Evolutionary conservation across 495 filamentous ascomycete species (phyloP), one percentile per base, ranked within the genome.

Genomic region (Neurospora sp.): DNA sequence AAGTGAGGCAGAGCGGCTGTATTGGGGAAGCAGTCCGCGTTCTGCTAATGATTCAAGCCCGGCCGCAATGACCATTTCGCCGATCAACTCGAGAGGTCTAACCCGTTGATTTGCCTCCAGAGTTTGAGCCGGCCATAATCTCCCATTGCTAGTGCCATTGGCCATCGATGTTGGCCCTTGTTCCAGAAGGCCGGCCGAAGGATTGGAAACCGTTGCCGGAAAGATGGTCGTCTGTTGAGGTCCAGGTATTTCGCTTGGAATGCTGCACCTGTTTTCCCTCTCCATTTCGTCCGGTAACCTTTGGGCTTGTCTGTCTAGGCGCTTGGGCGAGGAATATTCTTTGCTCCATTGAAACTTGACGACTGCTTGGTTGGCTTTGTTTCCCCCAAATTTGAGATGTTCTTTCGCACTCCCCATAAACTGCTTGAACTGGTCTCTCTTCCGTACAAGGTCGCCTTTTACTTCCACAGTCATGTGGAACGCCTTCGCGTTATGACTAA

Each of bases 401-500:
- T 59, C 10, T 10, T 0, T 59, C 3, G 48, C 1, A 8, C 20
- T 42, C 9, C 38, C 38, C 38, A 39, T 9, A 9, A 39, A 39
- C 38, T 39, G 8, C 38, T 69, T 75, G 45, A 75, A 0, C 44
- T 69, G 31, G 40, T 75, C 72, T 8, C 74, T 72, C 4, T 39
- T 9, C n/a, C 35, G 68, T 22, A 71, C 42, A 0, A 78, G 74
- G 20, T 68, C 76, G 4, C 80, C 81, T 39, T 72, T 75, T 18
- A 83, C 74, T 7, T 79, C 72, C 20, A 83, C 77, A 16, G 73
- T 78, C 72, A 83, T 79, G 68, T 77, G 72, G 74, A 83, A 83
- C 14, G 70, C 73, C 40, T 74, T 74, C 35, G 75, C 74, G 45
- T 80, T 77, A 48, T 83, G 81, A 42, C 81, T 74, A 44, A 82